Conservation (phyloP, 106 monocot genomes). For the Dactylorhiza incarnata region DNA sequence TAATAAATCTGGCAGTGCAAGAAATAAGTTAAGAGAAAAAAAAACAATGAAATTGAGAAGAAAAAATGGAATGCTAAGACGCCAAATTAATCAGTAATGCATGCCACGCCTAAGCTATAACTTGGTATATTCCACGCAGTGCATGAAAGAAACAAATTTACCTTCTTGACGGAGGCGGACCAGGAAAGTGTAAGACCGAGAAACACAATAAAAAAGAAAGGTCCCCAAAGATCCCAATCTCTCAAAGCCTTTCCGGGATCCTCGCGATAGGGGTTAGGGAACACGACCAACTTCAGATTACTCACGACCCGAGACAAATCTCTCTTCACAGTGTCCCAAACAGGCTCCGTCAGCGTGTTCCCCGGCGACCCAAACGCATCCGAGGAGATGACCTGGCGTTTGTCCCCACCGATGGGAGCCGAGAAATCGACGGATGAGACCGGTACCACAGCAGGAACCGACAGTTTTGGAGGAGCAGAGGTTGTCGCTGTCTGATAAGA, state of each 20-base stretch:
- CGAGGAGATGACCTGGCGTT: constrained; percentile 14
- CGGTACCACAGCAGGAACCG: constrained; percentile 2
- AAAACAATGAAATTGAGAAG: not conserved
- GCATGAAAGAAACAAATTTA: constrained; percentile 10
- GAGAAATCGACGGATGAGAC: constrained; percentile 10
- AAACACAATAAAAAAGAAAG: constrained; percentile 96
- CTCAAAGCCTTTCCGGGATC: constrained; percentile 95
- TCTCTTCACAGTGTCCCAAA: constrained; percentile 96
- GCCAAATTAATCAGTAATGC: not conserved
- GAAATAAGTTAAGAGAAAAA: too few relatives aligned
- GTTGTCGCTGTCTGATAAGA: constrained; percentile 12
- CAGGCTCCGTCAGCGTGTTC: constrained; percentile 92
- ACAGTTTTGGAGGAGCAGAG: constrained; percentile 10
- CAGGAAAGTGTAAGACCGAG: constrained; percentile 83
- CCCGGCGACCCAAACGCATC: constrained; percentile 66
- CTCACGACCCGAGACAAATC: constrained; percentile 82
- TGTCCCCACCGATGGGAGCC: not conserved
- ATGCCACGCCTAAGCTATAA: not conserved
- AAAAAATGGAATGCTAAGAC: not conserved
- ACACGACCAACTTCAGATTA: constrained; percentile 93
- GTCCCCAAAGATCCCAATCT: constrained; percentile 99
- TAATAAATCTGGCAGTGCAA: too few relatives aligned
- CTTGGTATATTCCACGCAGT: not conserved
- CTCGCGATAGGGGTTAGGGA: constrained; percentile 84
- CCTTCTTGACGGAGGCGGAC: constrained; percentile 93